Conservation (phyloP, 2,329 filamentous ascomycete genomes). For the Sarocladium kiliense region DNA sequence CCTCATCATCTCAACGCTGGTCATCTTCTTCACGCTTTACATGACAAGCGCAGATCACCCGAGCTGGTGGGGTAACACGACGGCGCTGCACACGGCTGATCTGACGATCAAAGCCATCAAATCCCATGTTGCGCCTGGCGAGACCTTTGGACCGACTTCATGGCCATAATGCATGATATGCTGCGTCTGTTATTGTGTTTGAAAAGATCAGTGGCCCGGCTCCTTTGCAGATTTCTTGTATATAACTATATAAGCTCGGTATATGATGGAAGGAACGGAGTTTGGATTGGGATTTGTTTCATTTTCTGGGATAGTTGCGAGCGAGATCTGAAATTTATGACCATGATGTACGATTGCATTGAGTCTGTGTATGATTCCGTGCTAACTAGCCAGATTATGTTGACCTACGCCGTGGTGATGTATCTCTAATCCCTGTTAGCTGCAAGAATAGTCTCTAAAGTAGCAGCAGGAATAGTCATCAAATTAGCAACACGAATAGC, state of each 20-base stretch:
- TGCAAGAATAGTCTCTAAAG: too few species aligned
- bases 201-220: neutral
- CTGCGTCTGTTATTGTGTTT: neutral
- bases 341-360: conserved; percentile 5
- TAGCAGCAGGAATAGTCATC: too few species aligned
- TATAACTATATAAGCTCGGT: neutral
- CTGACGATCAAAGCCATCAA: conserved; percentile 37
- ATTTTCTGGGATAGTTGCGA: neutral
- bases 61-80: conserved; percentile 58
- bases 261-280: neutral
- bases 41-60: conserved; percentile 51
- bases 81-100: conserved; percentile 42
- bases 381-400: too few species aligned
- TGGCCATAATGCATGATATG: conserved; percentile 33
- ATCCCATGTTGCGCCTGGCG: conserved; percentile 32
- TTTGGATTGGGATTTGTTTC: neutral
- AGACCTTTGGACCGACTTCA: conserved; percentile 45
- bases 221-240: conserved; percentile 1
- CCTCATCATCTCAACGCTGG: conserved; percentile 58
- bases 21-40: conserved; percentile 66
- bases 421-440: too few species aligned
- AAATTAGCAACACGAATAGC: too few species aligned
- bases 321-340: conserved; percentile 4
- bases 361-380: too few species aligned
- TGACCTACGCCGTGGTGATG: too few species aligned